Evolutionary conservation across 2,329 filamentous ascomycete species (phyloP), one percentile per base, ranked within the genome.

Genomic region (Fusarium humuli): DNA sequence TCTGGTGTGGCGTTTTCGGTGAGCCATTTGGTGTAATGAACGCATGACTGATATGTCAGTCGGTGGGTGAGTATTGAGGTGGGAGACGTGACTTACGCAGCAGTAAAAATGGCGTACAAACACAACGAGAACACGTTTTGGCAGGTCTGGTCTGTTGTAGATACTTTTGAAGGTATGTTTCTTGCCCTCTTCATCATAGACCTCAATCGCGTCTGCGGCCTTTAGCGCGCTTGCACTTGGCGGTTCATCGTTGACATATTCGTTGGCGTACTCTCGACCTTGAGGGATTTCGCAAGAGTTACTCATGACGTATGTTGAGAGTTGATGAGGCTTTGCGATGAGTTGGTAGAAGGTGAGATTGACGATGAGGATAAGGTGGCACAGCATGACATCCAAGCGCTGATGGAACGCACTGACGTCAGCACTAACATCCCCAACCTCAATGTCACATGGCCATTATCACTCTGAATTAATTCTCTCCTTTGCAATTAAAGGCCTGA

Each of bases 21-120:
- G 2, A 71, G 60, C 22, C 69, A 71, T 5, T 30, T 53, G 11
- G 53, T 40, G 30, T 71, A 71, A 32, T 16, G 55, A 2, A 47
- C 34, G 5, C 68, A 65, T 5, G 64, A 56, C 68, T 70, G 18
- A 20, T 2, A 3, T 6, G 18, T 70, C 27, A 70, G 53, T 22
- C 12, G 2, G 2, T 6, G 7, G 5, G 1, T 10, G 3, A 6
- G 7, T 8, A 1, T 7, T 4, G 13, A 6, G 5, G 7, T 0
- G 3, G 3, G 2, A 7, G 27, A 22, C 6, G 9, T 18, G 14
- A 1, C 2, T 4, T 71, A 61, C 68, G 9, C 56, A 37, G 11
- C 68, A 71, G 13, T 56, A 71, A 12, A 71, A 71, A 22, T 71
- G 68, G 1, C 68, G 68, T 9, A 71, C 27, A 16, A 71, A 71